A percentile compares a stretch with the other conserved stretches of the same genome.
These are phyloP conservation scores for Phytophthora pisi DNA, from an alignment of 352 stramenopile genomes.

Conservation along the genomic window DNA sequence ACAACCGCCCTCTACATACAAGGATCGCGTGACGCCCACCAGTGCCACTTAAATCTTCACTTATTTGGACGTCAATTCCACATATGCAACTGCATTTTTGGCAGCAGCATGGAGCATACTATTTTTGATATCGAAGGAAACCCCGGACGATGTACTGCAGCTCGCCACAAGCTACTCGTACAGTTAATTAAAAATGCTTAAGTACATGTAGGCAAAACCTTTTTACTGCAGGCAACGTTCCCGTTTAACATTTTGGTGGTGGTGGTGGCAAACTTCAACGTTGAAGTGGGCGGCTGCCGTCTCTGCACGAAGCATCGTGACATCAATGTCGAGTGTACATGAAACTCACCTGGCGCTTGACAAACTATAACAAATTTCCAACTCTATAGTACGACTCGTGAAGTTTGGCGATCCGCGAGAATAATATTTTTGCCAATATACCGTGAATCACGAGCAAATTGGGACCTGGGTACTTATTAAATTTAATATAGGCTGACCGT, in stretches of 20 bases:
- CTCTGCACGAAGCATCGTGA: conserved; percentile 10
- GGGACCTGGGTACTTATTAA: neutral
- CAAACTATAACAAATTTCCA: too few species aligned
- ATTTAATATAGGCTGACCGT: too few species aligned
- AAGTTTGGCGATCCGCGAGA: too few species aligned
- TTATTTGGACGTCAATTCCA: neutral
- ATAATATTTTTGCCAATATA: too few species aligned
- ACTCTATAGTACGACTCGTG: too few species aligned
- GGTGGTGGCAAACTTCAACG: conserved; percentile 5
- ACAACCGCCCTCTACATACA: neutral
- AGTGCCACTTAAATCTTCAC: neutral
- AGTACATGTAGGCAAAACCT: neutral
- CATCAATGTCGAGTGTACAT: conserved; percentile 22
- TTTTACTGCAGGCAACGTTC: neutral
- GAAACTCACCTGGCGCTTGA: neutral
- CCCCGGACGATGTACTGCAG: too few species aligned
- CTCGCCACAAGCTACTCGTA: neutral
- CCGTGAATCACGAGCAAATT: neutral
- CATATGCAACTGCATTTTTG: too few species aligned
- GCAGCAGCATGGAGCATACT: too few species aligned
- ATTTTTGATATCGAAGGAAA: too few species aligned
- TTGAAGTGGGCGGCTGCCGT: conserved; percentile 6
- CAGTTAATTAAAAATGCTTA: neutral
- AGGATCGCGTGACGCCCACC: conserved; percentile 6
- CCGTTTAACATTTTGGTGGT: conserved; percentile 14